Evolutionary conservation across 208 protist genomes (phyloP), one percentile per base, ranked within the genome.

Genomic region (Zelonia costaricensis): DNA sequence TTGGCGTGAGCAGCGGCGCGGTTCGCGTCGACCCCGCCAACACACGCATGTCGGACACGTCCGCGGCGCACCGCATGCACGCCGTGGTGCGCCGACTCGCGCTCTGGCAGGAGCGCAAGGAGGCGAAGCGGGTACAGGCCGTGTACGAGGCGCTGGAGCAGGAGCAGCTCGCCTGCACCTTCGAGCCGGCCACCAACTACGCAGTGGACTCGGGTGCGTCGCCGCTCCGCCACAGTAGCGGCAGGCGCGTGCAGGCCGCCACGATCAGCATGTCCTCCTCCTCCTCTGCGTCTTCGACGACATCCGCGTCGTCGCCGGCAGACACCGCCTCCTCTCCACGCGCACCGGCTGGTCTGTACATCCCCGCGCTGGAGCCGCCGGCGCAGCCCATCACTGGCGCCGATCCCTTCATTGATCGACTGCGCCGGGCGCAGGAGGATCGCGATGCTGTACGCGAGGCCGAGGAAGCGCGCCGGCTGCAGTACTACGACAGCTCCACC

Each of bases 61-160:
- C 20, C 18, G 23, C 16, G n/a, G 5, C 20, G 0, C 33, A 36
- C 1, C 40, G 46, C 4, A 48, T 66, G 13, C 62, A 78, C 38
- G 62, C 60, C 3, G 49, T 86, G 18, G 66, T 80, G 18, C 70
- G 62, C 20, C 80, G 84, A 9, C 62, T 91, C 12, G 47, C 52
- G 23, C 51, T 86, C 22, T 91, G 84, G 84, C 63, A 87, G 48
- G 78, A 91, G 45, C 55, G 78, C 18, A 72, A 74, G 18, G 84
- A 91, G 8, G 78, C 76, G 42, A 79, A 77, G 60, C 77, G 78
- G 9, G 55, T 88, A 18, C 78, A 85, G 61, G 56, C 68, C 7
- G 60, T 91, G 12, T 91, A 91, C 63, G 78, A 87, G 18, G 62
- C 69, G 1, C 68, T 91, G 13, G 45, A 81, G 18, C 22, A 63